Evolutionary conservation across 306 rosid genomes (phyloP), one percentile per base, ranked within the genome.

Genomic region (Quercus glauca): DNA sequence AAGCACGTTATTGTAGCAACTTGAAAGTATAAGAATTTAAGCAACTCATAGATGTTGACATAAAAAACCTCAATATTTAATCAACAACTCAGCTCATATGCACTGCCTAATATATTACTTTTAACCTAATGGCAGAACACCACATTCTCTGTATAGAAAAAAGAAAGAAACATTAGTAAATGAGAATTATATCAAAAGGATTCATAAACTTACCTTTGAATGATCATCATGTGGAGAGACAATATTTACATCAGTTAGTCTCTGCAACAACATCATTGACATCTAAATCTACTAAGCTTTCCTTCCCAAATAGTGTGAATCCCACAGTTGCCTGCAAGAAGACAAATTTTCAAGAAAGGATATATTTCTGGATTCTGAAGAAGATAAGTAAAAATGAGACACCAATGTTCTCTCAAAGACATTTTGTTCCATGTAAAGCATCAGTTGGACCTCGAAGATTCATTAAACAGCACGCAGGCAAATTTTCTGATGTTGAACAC

Each of bases 281-380:
- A 83, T 91, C 90, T 75, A 95, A 18, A 45, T 89, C 97, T 57
- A 86, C 90, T 55, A 89, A 81, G 84, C 89, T 95, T 85, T 95
- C 99, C 83, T 93, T 95, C 79, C 99, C 99, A 80, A 93, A 93
- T 52, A 95, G 78, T 1, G 83, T 84, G 80, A 93, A 88, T 74
- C 82, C 96, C 79, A 95, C 94, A 1, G 96, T 91, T 14, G 91
- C 99, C 99, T 95, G 99, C 91, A 91, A 41, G 75, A 87, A 84
- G 79, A 83, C 25, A 74, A 69, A 14, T 12, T 73, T 45, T 55
- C 58, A 15, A 28, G 21, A 73, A 73, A 29, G 5, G 9, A 64
- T 5, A 19, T 53, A 51, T 53, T 28, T 23, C 26, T 51, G 3
- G n/a, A 33, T 19, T 73, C 52, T 55, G 35, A 55, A 23, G 64